These are phyloP conservation scores for Russula vinacea DNA, from an alignment of 768 basidiomycete genomes.

Conservation along the genomic window DNA sequence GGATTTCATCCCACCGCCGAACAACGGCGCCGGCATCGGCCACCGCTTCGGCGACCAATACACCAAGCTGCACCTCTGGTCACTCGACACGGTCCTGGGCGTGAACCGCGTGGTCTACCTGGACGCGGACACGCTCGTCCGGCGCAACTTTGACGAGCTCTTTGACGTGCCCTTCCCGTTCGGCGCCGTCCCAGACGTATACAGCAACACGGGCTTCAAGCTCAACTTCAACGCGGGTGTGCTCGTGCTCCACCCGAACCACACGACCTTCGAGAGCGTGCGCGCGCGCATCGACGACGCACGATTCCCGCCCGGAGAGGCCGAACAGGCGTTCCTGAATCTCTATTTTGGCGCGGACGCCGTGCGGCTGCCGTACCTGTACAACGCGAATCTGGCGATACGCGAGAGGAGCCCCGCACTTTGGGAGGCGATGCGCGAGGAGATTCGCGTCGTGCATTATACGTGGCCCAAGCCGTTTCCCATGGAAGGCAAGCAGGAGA, in stretches of 20 bases:
- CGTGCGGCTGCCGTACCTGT: slow-evolving; percentile 38
- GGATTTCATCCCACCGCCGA: slow-evolving; percentile 41
- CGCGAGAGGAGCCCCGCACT: slow-evolving; percentile 35
- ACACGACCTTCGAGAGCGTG: slow-evolving; percentile 35
- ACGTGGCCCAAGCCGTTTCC: slow-evolving; percentile 36
- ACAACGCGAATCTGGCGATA: slow-evolving; percentile 42
- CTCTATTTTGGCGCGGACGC: slow-evolving; percentile 38
- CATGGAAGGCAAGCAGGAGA: slow-evolving; percentile 29
- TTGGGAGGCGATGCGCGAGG: slow-evolving; percentile 36
- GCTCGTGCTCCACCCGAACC: slow-evolving; percentile 37
- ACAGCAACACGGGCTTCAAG: slow-evolving; percentile 37
- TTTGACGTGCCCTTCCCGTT: slow-evolving; percentile 43
- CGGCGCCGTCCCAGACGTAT: slow-evolving; percentile 44
- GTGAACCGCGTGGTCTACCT: slow-evolving; percentile 41
- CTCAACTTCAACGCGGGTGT: slow-evolving; percentile 42
- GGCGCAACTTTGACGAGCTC: slow-evolving; percentile 45
- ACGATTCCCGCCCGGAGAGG: slow-evolving; percentile 39
- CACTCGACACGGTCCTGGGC: slow-evolving; percentile 35
- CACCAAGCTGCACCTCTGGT: slow-evolving; percentile 46
- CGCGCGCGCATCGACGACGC: slow-evolving; percentile 41
- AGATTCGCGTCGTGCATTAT: slow-evolving; percentile 39
- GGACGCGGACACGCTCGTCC: slow-evolving; percentile 45
- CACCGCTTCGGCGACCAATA: slow-evolving; percentile 43
- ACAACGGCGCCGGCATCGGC: slow-evolving; percentile 39
- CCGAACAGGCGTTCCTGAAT: slow-evolving; percentile 46